Evolutionary conservation across 768 basidiomycete species (phyloP).

Genomic region (Pholiota conissans): DNA sequence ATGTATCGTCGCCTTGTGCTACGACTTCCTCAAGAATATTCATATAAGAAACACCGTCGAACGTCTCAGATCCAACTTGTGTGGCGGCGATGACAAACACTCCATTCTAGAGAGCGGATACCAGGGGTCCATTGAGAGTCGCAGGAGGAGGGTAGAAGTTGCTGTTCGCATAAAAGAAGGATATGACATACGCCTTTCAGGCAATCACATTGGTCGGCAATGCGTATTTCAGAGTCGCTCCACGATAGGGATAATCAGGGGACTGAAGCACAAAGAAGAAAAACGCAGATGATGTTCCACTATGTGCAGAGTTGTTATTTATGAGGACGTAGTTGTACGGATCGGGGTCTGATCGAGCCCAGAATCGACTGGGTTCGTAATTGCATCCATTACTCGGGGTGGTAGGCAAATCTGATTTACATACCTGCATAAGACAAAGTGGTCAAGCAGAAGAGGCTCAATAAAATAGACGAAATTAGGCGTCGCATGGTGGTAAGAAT

Average conservation of each 20-base stretch:
- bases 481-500: too few species aligned
- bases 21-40: neutral
- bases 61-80: neutral
- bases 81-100: neutral
- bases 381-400: conserved; percentile 7
- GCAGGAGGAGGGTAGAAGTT: neutral
- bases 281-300: conserved; percentile 6
- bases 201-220: conserved; percentile 4
- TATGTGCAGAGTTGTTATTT: conserved; percentile 7
- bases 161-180: conserved; percentile 12
- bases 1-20: neutral
- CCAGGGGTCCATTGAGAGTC: neutral
- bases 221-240: conserved; percentile 10
- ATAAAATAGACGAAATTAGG: too few species aligned
- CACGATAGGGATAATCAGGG: neutral
- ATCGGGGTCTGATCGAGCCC: neutral
- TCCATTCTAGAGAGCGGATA: neutral
- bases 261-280: neutral
- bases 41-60: neutral
- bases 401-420: too few species aligned
- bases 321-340: conserved; percentile 5
- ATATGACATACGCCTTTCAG: conserved; percentile 10
- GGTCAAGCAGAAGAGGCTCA: too few species aligned
- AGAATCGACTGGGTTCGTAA: conserved; percentile 7
- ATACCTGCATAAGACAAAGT: too few species aligned